A percentile compares a stretch with the other conserved stretches of the same genome.
These are phyloP conservation scores for Tulasnella sp. DNA, from an alignment of 768 basidiomycete species.

Conservation along the genomic window DNA sequence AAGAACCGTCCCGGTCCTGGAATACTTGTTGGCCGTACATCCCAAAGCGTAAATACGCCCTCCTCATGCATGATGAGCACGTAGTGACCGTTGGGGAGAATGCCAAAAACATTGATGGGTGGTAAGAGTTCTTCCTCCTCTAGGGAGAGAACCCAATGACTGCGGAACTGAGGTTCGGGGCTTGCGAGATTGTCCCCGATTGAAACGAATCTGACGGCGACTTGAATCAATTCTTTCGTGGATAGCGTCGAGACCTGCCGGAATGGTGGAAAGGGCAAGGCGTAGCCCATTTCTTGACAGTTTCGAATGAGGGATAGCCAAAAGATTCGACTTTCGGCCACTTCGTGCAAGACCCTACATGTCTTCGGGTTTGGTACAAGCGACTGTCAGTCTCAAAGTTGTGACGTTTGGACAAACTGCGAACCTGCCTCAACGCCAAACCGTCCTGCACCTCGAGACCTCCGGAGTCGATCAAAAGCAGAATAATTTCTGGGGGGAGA, in stretches of 20 bases:
- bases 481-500: neutral
- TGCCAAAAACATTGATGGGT: neutral
- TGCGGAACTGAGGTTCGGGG: neutral
- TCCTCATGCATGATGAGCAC: neutral
- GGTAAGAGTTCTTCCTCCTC: neutral
- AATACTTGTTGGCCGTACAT: neutral
- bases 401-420: neutral
- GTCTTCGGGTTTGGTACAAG: neutral
- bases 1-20: neutral
- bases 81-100: neutral
- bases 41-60: neutral
- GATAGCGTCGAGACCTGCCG: neutral
- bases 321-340: neutral
- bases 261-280: neutral
- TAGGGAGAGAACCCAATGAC: neutral
- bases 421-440: neutral
- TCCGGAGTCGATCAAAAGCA: neutral
- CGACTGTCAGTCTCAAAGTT: neutral
- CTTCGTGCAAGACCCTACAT: neutral
- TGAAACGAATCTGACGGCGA: neutral
- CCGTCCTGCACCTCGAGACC: neutral
- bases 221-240: neutral
- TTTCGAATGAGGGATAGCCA: neutral
- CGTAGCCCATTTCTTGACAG: neutral
- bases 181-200: neutral